Percentiles rank a stretch among this genome's conserved stretches.
These are phyloP conservation scores for Babesia sp. DNA, from an alignment of 169 alveolate species.

Conservation along the genomic window DNA sequence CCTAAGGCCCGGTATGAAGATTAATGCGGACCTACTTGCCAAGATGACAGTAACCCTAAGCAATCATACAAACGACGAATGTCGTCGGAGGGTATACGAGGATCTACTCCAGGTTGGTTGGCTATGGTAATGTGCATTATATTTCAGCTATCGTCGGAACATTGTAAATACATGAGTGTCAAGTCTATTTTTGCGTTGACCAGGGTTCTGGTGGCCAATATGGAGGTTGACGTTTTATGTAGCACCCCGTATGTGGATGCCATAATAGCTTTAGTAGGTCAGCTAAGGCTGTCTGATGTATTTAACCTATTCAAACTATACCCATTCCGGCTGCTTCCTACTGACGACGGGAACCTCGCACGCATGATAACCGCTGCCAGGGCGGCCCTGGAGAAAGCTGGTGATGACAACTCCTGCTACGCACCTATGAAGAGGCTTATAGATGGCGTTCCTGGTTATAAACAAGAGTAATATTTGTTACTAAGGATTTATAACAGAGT, in stretches of 20 bases:
- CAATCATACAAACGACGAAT: neutral
- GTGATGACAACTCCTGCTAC: neutral
- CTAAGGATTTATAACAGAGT: no score
- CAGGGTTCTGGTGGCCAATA: constrained; percentile 16
- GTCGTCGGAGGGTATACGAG: constrained; percentile 5
- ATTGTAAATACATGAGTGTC: constrained; percentile 15
- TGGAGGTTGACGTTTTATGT: constrained; percentile 16
- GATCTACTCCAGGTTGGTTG: constrained; percentile 26
- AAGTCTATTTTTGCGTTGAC: constrained; percentile 39
- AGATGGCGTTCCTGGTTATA: constrained; percentile 11
- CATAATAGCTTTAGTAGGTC: neutral
- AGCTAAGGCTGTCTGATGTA: neutral
- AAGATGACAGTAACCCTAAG: constrained; percentile 41
- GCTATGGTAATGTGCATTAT: neutral
- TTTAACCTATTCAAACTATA: constrained; percentile 7
- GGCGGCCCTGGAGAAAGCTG: neutral
- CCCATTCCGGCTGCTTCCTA: constrained; percentile 5
- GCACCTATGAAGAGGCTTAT: neutral
- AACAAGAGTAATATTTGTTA: no score
- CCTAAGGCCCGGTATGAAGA: neutral
- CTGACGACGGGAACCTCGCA: neutral
- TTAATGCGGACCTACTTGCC: constrained; percentile 27
- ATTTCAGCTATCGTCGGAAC: constrained; percentile 1
- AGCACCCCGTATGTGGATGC: constrained; percentile 20
- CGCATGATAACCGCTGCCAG: neutral